Evolutionary conservation across 805 yeast genomes (phyloP).

Genomic region (Hanseniaspora mollemarum): DNA sequence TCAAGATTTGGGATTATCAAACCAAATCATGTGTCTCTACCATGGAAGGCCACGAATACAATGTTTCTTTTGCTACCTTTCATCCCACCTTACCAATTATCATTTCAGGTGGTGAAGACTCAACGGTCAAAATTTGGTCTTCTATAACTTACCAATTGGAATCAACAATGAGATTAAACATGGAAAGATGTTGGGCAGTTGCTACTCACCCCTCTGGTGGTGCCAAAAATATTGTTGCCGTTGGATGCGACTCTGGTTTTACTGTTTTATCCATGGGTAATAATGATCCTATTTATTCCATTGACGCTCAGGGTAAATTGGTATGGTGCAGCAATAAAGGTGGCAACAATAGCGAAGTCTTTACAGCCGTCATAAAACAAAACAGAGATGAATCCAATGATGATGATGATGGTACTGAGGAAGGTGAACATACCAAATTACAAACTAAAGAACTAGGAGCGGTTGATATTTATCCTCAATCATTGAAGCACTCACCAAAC

Average conservation of each 20-base stretch:
- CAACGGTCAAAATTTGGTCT: slow-evolving; percentile 89
- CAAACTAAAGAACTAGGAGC: slow-evolving; percentile 87
- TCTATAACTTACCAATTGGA: slow-evolving; percentile 87
- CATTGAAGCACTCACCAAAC: slow-evolving; percentile 84
- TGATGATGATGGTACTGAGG: slow-evolving; percentile 65
- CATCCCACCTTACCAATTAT: slow-evolving; percentile 95
- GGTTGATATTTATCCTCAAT: slow-evolving; percentile 83
- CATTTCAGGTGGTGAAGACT: slow-evolving; percentile 93
- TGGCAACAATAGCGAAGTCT: slow-evolving; percentile 48
- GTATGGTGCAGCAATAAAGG: slow-evolving; percentile 69
- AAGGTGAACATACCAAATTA: slow-evolving; percentile 44
- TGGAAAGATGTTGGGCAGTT: slow-evolving; percentile 96
- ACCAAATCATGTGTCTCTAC: slow-evolving; percentile 92
- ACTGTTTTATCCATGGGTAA: slow-evolving; percentile 82
- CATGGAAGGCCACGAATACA: slow-evolving; percentile 83
- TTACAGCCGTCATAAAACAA: slow-evolving; percentile 67
- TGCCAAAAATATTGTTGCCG: slow-evolving; percentile 68
- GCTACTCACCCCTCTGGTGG: slow-evolving; percentile 47
- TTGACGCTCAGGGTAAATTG: slow-evolving; percentile 87
- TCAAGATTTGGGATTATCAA: slow-evolving; percentile 93
- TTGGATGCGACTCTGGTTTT: slow-evolving; percentile 92
- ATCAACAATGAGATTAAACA: slow-evolving; percentile 77
- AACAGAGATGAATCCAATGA: slow-evolving; percentile 18
- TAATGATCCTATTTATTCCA: slow-evolving; percentile 84
- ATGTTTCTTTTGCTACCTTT: slow-evolving; percentile 93